phyloP scores from a whole-genome alignment of 148 eudicot species.

The Rhododendron henanense region DNA sequence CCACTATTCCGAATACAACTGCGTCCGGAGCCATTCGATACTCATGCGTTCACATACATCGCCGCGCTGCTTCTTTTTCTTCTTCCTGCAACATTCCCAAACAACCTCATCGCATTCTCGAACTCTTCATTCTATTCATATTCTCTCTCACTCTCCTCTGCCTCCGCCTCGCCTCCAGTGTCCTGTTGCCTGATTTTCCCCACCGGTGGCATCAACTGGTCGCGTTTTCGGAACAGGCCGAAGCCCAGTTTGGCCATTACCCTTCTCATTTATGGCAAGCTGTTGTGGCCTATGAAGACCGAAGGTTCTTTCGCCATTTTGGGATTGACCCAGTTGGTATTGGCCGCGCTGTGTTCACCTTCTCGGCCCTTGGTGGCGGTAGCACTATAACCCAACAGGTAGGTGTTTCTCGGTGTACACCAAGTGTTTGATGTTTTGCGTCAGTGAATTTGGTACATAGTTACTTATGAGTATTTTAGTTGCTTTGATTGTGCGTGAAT shows the following conservation, averaged over 20 bases:
- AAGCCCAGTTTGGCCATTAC: too few species aligned
- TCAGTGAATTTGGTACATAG: neutral
- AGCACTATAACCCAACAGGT: conserved; percentile 21
- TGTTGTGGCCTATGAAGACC: conserved; percentile 17
- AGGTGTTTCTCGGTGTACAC: neutral
- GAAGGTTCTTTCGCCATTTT: conserved; percentile 18
- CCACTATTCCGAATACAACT: neutral
- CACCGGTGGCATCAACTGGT: conserved; percentile 14
- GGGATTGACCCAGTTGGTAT: conserved; percentile 19
- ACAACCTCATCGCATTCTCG: neutral
- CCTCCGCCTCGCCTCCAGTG: conserved; percentile 7
- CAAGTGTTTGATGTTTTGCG: neutral
- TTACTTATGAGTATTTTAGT: too few species aligned
- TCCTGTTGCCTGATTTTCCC: conserved; percentile 13
- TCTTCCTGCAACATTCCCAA: neutral
- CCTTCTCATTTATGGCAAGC: conserved; percentile 6
- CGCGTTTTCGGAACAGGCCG: neutral
- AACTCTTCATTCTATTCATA: neutral
- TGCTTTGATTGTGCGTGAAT: neutral
- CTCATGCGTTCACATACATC: neutral
- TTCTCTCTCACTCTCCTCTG: conserved; percentile 10
- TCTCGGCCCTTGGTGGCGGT: conserved; percentile 11
- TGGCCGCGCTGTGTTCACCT: conserved; percentile 10
- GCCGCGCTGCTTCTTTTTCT: neutral
- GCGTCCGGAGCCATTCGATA: too few species aligned